Evolutionary conservation across 2,329 filamentous ascomycete species (phyloP).

Genomic region (Microascus cirrosus): DNA sequence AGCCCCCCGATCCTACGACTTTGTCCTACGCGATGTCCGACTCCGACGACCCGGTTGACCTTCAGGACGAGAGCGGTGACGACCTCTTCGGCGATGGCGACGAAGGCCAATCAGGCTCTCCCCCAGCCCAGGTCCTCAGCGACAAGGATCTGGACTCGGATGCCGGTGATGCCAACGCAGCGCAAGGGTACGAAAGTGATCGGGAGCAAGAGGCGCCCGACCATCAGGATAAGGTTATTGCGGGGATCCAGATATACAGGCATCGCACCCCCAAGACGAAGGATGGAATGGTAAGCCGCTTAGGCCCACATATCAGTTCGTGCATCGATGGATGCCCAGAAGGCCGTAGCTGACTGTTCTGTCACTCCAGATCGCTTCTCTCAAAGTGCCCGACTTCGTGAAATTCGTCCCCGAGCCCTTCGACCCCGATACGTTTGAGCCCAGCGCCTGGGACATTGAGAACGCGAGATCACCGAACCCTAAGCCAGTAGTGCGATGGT

Average conservation of each 20-base stretch:
- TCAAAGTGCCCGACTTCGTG: constrained; percentile 56
- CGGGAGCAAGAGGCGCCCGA: constrained; percentile 10
- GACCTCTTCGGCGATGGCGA: constrained; percentile 50
- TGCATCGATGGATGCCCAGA: neutral
- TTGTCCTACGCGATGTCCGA: constrained; percentile 35
- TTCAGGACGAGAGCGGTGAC: constrained; percentile 44
- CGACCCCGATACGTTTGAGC: constrained; percentile 53
- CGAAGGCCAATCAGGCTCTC: constrained; percentile 44
- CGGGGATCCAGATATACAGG: constrained; percentile 54
- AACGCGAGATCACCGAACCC: constrained; percentile 44
- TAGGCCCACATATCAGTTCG: neutral
- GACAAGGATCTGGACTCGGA: constrained; percentile 48
- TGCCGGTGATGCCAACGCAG: constrained; percentile 9
- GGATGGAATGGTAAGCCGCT: constrained; percentile 53
- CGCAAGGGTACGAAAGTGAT: constrained; percentile 7
- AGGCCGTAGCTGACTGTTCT: neutral
- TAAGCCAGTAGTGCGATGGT: constrained; percentile 58
- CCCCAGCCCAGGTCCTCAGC: constrained; percentile 50
- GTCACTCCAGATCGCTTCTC: constrained; percentile 7
- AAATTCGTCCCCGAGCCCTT: constrained; percentile 58
- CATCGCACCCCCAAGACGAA: constrained; percentile 61
- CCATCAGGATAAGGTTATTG: constrained; percentile 41
- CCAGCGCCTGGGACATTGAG: constrained; percentile 40
- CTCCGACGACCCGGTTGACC: constrained; percentile 40
- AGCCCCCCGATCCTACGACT: neutral